Conservation (phyloP, 176 grass and related monocot species). For the Carex scoparia region DNA sequence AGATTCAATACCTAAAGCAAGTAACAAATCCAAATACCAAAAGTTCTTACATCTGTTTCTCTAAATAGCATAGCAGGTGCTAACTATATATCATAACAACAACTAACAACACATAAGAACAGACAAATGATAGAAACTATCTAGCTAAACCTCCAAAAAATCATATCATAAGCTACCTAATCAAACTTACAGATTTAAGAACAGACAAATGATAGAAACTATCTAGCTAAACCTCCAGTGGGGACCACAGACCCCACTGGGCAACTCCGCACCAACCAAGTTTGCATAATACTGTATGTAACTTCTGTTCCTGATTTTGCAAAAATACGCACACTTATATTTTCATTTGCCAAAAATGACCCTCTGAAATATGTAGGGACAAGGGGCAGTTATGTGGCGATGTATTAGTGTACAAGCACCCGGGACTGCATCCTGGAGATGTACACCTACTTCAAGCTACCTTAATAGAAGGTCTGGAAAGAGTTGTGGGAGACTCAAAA, state of each 20-base stretch:
- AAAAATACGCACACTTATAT: background rate
- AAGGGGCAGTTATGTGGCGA: slow-evolving; percentile 39
- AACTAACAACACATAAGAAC: too few species aligned
- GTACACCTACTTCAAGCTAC: slow-evolving; percentile 34
- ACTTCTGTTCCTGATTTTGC: background rate
- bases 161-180: too few species aligned
- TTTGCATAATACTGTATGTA: slow-evolving; percentile 41
- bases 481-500: slow-evolving; percentile 36
- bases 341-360: background rate
- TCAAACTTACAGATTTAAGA: too few species aligned
- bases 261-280: slow-evolving; percentile 28
- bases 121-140: too few species aligned
- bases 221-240: background rate
- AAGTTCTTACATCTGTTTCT: too few species aligned
- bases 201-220: too few species aligned
- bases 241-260: slow-evolving; percentile 35
- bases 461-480: slow-evolving; percentile 25
- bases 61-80: too few species aligned
- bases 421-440: slow-evolving; percentile 36
- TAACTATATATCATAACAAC: too few species aligned
- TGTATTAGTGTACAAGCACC: slow-evolving; percentile 40
- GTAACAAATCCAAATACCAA: too few species aligned
- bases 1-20: too few species aligned
- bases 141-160: too few species aligned
- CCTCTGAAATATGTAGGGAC: slow-evolving; percentile 11